Conservation (phyloP, 164 flowering plant genomes). For the Nelumbo lutea region DNA sequence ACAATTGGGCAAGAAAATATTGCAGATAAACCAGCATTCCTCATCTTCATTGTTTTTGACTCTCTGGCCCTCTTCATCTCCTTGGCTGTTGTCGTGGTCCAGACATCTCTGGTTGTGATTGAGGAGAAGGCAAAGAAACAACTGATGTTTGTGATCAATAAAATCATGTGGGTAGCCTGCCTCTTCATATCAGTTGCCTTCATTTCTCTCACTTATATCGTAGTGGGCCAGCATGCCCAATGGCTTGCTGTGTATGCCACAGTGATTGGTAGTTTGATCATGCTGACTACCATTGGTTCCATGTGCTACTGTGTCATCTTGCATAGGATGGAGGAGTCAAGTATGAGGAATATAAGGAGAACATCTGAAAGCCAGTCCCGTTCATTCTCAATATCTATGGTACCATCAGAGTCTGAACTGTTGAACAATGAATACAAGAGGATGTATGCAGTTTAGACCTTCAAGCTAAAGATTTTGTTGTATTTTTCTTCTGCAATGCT, state of each 20-base stretch:
- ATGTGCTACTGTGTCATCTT: constrained; percentile 62
- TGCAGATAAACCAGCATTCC: constrained; percentile 42
- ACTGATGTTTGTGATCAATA: constrained; percentile 66
- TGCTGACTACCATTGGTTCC: constrained; percentile 61
- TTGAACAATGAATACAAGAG: constrained; percentile 45
- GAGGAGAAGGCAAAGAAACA: constrained; percentile 64
- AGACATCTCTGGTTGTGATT: constrained; percentile 67
- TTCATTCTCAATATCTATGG: constrained; percentile 35
- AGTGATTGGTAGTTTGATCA: constrained; percentile 46
- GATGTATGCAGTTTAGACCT: constrained; percentile 41
- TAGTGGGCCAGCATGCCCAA: constrained; percentile 41
- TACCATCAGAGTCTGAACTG: constrained; percentile 42
- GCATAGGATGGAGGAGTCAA: constrained; percentile 47
- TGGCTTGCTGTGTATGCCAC: constrained; percentile 66
- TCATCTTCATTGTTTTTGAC: constrained; percentile 55
- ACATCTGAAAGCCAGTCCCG: constrained; percentile 33
- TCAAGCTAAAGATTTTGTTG: background rate
- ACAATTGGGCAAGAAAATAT: constrained; percentile 54
- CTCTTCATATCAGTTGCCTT: constrained; percentile 15
- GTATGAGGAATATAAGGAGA: constrained; percentile 43
- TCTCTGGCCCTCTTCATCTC: constrained; percentile 66
- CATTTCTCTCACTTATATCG: constrained; percentile 57
- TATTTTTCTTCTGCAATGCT: too few species aligned
- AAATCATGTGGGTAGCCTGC: constrained; percentile 77
- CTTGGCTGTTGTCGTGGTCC: constrained; percentile 74